These are phyloP conservation scores for Eucalyptus tenuipes DNA, from an alignment of 345 rosid species.

Conservation along the genomic window DNA sequence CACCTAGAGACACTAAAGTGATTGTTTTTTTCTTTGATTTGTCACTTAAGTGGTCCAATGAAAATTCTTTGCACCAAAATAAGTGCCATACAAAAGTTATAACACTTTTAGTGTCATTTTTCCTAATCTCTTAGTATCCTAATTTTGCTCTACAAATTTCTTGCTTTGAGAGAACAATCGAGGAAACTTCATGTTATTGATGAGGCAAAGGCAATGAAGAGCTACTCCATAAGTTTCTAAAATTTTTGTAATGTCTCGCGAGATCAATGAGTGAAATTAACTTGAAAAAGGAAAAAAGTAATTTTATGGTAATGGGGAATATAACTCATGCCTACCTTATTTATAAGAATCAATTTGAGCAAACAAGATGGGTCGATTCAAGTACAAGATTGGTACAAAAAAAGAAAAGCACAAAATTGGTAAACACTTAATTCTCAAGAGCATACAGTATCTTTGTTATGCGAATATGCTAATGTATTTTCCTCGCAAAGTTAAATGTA, in stretches of 20 bases:
- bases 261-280: neutral
- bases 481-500: neutral
- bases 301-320: neutral
- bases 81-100: neutral
- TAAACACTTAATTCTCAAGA: neutral
- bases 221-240: no score
- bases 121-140: neutral
- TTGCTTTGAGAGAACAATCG: neutral
- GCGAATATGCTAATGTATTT: neutral
- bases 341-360: neutral
- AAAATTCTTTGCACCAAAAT: no score
- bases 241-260: neutral
- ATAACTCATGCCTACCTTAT: neutral
- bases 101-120: neutral
- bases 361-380: neutral
- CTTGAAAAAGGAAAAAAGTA: neutral
- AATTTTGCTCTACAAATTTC: neutral
- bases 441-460: neutral
- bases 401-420: neutral
- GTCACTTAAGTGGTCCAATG: no score
- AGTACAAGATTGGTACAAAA: neutral
- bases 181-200: neutral
- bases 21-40: neutral
- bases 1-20: no score
- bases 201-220: no score